Evolutionary conservation across 2,329 filamentous ascomycete species (phyloP).

Genomic region (Epichloe bromicola): DNA sequence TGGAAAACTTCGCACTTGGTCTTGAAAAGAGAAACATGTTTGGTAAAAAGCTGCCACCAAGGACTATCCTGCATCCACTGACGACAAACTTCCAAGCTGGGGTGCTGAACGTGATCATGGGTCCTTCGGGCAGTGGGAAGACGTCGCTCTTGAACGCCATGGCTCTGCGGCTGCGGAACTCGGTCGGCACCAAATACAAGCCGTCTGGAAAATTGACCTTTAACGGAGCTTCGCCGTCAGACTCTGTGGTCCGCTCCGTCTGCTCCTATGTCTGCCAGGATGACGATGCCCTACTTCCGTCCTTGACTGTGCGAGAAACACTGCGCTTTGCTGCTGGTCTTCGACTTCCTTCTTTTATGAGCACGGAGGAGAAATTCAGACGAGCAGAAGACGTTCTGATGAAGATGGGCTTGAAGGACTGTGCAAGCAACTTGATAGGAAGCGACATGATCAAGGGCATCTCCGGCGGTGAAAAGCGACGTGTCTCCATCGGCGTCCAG

Average conservation of each 20-base stretch:
- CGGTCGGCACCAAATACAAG: conserved; percentile 47
- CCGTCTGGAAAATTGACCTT: conserved; percentile 52
- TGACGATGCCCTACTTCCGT: conserved; percentile 61
- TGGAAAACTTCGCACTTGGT: conserved; percentile 50
- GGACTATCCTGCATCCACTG: conserved; percentile 53
- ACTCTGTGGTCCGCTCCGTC: conserved; percentile 55
- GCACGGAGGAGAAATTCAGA: conserved; percentile 49
- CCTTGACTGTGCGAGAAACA: conserved; percentile 63
- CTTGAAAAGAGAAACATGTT: conserved; percentile 47
- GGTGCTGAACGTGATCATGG: conserved; percentile 65
- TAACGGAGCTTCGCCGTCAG: conserved; percentile 55
- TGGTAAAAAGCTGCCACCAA: conserved; percentile 40
- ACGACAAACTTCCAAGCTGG: conserved; percentile 55
- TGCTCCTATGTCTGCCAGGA: conserved; percentile 71
- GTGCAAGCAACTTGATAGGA: conserved; percentile 61
- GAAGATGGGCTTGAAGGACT: conserved; percentile 68
- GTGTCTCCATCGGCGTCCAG: conserved; percentile 67
- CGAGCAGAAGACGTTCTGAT: conserved; percentile 59
- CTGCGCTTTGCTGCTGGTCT: conserved; percentile 58
- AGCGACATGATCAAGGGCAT: conserved; percentile 64
- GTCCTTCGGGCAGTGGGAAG: conserved; percentile 65
- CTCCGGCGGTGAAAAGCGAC: conserved; percentile 65
- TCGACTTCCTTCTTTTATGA: conserved; percentile 58
- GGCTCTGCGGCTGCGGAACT: conserved; percentile 52
- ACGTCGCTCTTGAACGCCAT: conserved; percentile 63